phyloP scores from a whole-genome alignment of 345 rosid genomes.

The Citrus reticulata region DNA sequence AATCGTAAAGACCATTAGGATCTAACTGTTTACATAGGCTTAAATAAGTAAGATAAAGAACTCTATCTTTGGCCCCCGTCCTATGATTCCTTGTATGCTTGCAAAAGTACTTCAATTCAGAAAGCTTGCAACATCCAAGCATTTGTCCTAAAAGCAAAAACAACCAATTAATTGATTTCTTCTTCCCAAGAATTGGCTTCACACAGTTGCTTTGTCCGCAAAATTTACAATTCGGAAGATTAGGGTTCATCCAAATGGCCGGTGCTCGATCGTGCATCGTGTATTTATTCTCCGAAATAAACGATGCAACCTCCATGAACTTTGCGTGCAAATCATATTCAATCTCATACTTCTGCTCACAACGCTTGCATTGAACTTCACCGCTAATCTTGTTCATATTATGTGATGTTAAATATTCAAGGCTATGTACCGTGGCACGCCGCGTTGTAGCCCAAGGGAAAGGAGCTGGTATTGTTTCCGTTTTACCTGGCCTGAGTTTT shows the following conservation, averaged over 20 bases:
- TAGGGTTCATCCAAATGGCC: constrained; percentile 28
- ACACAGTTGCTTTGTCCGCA: constrained; percentile 17
- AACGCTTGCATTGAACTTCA: constrained; percentile 26
- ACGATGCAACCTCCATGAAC: constrained; percentile 23
- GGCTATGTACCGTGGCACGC: constrained; percentile 22
- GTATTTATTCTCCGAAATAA: constrained; percentile 14
- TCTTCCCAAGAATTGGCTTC: constrained; percentile 24
- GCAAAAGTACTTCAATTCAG: constrained; percentile 37
- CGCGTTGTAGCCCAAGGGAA: constrained; percentile 29
- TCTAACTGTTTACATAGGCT: constrained; percentile 32
- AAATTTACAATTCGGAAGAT: constrained; percentile 16
- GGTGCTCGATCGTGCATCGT: constrained; percentile 38
- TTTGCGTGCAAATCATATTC: constrained; percentile 26
- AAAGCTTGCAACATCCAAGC: constrained; percentile 38
- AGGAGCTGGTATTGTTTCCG: constrained; percentile 16
- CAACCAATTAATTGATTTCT: constrained; percentile 34
- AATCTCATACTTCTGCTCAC: constrained; percentile 14
- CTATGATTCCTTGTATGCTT: constrained; percentile 39
- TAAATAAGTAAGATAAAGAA: constrained; percentile 37
- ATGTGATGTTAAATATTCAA: constrained; percentile 18
- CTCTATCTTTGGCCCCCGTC: constrained; percentile 41
- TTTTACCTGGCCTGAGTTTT: constrained; percentile 9
- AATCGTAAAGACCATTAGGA: constrained; percentile 14
- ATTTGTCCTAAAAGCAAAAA: constrained; percentile 33
- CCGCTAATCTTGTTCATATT: constrained; percentile 20